Base-by-base conservation (phyloP, 2,329 filamentous ascomycete genomes). In the Penicillium sp. region DNA sequence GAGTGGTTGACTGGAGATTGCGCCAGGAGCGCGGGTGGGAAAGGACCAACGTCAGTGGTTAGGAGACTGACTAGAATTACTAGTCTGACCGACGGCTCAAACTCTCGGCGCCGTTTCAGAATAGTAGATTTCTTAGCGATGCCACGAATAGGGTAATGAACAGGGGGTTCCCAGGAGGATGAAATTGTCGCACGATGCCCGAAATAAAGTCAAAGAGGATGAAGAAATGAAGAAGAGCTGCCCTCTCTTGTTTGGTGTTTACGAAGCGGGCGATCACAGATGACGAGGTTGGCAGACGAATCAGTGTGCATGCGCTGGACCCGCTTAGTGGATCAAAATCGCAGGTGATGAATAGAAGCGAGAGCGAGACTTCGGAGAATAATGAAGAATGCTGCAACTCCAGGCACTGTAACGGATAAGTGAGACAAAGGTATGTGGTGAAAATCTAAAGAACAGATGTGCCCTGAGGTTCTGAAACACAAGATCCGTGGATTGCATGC, bases 1-100 rank as follows among this genome's bases (percentile, higher is more conserved):
- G 54, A 56, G 21, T 60, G 46, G 46, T 60, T 50, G 57, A 53
- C 46, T 53, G 60, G 66, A 69, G 64, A 71, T 70, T 71, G 66
- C 65, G 64, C 61, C 62, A 69, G 68, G 63, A 68, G 64, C 52
- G 52, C 48, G 49, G 56, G 57, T 60, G 59, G 58, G 31, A 26
- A 54, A 61, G 52, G 45, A 24, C 37, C 48, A 52, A 45, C 43
- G 55, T 65, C 56, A 59, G 50, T 54, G 58, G 45, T 60, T 43
- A 43, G 55, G 39, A 41, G 39, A 9, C 6, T 39, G 35, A 39
- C 35, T 39, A 33, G 41, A 22, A 54, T 58, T 48, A 55, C 59
- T 62, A 62, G 59, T 47, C 61, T 41, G 48, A 60, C 46, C 39
- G 48, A 62, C 56, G 47, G 56, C 48, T 55, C 55, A 46, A 60